Evolutionary conservation across 345 rosid genomes (phyloP).

Genomic region (Citrus sinensis): DNA sequence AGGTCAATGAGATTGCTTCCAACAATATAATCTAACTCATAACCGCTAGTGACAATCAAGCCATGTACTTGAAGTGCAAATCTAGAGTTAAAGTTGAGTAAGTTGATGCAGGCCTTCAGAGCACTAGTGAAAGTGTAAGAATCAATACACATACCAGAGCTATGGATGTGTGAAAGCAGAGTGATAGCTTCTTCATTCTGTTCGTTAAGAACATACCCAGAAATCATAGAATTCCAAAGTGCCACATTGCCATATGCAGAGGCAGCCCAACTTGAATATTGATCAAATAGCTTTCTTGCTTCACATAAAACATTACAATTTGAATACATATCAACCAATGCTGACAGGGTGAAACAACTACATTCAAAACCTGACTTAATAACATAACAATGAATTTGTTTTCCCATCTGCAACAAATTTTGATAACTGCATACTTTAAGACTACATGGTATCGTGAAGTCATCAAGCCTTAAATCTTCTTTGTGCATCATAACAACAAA

Average conservation of each 20-base stretch:
- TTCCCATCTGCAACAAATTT: constrained; percentile 43
- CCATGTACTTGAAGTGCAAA: constrained; percentile 66
- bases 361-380: constrained; percentile 49
- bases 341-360: constrained; percentile 50
- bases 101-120: constrained; percentile 54
- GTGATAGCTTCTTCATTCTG: constrained; percentile 39
- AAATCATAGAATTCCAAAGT: constrained; percentile 65
- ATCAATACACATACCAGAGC: constrained; percentile 40
- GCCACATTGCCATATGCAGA: constrained; percentile 25
- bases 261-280: neutral
- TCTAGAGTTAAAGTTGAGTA: constrained; percentile 35
- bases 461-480: constrained; percentile 55
- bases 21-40: constrained; percentile 52
- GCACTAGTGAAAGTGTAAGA: constrained; percentile 62
- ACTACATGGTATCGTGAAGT: constrained; percentile 62
- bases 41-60: constrained; percentile 47
- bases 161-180: constrained; percentile 40
- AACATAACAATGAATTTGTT: constrained; percentile 54
- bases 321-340: constrained; percentile 71
- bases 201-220: constrained; percentile 48
- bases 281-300: constrained; percentile 39
- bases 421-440: constrained; percentile 49
- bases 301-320: constrained; percentile 43
- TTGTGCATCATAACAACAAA: constrained; percentile 55
- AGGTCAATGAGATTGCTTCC: constrained; percentile 63